Evolutionary conservation across 1,284 basidiomycete genomes (phyloP).

Genomic region (Sphaerobolus stellatus): DNA sequence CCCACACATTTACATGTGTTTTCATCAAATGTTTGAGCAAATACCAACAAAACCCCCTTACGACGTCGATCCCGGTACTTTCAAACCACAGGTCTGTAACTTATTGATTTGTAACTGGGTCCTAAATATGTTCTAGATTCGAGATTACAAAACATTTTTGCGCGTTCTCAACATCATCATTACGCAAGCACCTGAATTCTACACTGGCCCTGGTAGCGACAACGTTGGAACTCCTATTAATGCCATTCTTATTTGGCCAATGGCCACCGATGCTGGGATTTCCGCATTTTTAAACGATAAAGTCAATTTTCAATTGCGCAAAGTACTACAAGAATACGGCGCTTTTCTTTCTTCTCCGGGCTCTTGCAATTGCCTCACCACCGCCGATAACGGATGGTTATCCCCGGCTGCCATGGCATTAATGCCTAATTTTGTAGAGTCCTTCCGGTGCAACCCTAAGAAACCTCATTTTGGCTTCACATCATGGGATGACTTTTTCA

Average conservation of each 20-base stretch:
- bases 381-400: slow-evolving; percentile 44
- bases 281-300: slow-evolving; percentile 42
- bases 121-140: slow-evolving; percentile 33
- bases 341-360: slow-evolving; percentile 43
- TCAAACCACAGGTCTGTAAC: no score
- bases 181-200: slow-evolving; percentile 37
- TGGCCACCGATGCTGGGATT: slow-evolving; percentile 47
- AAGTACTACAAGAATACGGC: slow-evolving; percentile 49
- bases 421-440: slow-evolving; percentile 32
- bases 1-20: slow-evolving; percentile 39
- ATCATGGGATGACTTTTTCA: slow-evolving; percentile 62
- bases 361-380: slow-evolving; percentile 24
- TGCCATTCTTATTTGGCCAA: slow-evolving; percentile 47
- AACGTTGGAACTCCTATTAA: slow-evolving; percentile 47
- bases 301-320: slow-evolving; percentile 40
- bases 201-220: no score
- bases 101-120: no score
- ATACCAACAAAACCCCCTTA: no score
- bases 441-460: slow-evolving; percentile 42
- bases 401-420: slow-evolving; percentile 33
- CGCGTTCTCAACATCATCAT: slow-evolving; percentile 43
- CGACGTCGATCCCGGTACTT: slow-evolving; percentile 21
- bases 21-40: slow-evolving; percentile 41
- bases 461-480: slow-evolving; percentile 42
- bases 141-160: slow-evolving; percentile 45